Evolutionary conservation across 768 basidiomycete genomes (phyloP).

Genomic region (Butyriboletus loyo): DNA sequence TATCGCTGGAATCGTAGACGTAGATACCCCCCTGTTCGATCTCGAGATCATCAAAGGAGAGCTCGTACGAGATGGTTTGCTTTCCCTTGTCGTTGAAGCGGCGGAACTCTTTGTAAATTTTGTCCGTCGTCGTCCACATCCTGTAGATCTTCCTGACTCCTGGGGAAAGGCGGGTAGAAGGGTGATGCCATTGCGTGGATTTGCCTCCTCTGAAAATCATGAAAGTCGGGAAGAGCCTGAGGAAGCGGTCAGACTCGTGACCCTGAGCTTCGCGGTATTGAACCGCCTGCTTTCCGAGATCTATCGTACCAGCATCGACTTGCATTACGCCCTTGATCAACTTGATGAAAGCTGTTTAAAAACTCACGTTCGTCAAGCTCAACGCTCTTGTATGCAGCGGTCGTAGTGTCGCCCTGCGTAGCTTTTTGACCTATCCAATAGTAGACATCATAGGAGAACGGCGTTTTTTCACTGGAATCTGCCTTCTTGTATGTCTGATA

Average conservation of each 20-base stretch:
- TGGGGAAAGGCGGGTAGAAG: background rate
- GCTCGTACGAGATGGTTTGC: slow-evolving; percentile 46
- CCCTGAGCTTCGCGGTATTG: slow-evolving; percentile 63
- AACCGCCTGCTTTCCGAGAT: slow-evolving; percentile 50
- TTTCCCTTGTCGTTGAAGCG: background rate
- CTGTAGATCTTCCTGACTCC: slow-evolving; percentile 45
- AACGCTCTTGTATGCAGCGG: slow-evolving; percentile 64
- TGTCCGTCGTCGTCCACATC: slow-evolving; percentile 35
- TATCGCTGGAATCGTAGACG: slow-evolving; percentile 54
- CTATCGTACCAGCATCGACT: background rate
- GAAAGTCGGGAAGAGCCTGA: slow-evolving; percentile 50
- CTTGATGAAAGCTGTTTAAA: background rate
- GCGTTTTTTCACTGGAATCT: slow-evolving; percentile 32
- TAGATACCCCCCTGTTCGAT: slow-evolving; percentile 55
- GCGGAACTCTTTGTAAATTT: slow-evolving; percentile 7
- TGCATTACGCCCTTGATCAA: background rate
- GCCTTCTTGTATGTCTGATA: slow-evolving; percentile 54
- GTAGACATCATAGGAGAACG: slow-evolving; percentile 56
- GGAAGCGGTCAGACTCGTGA: slow-evolving; percentile 50
- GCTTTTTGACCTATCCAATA: slow-evolving; percentile 64
- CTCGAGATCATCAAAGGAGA: slow-evolving; percentile 42
- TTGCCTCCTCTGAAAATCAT: slow-evolving; percentile 38
- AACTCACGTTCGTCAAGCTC: slow-evolving; percentile 52
- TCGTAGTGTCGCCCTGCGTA: slow-evolving; percentile 57
- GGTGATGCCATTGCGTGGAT: background rate